phyloP scores from a whole-genome alignment of 1,139 yeast genomes.

The Candida freyschussii region DNA sequence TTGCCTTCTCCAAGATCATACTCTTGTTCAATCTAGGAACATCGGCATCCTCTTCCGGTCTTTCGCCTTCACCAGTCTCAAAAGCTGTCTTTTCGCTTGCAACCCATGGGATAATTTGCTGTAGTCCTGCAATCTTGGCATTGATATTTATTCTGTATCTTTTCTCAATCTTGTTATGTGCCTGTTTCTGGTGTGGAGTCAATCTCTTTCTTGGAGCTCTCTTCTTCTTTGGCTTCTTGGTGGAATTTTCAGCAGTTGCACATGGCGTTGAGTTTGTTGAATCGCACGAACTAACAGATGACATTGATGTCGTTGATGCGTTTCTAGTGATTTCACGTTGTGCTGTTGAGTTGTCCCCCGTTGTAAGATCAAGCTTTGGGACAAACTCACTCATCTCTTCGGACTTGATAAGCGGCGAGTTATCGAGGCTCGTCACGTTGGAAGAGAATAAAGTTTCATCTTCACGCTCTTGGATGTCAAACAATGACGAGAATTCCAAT shows the following conservation, averaged over 20 bases:
- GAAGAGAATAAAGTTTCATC: constrained; percentile 22
- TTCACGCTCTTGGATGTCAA: constrained; percentile 17
- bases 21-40: constrained; percentile 51
- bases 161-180: constrained; percentile 67
- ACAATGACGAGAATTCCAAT: constrained; percentile 25
- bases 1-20: constrained; percentile 62
- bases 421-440: constrained; percentile 22
- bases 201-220: constrained; percentile 54
- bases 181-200: constrained; percentile 60
- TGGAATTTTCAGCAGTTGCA: constrained; percentile 3
- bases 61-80: constrained; percentile 23
- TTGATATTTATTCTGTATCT: constrained; percentile 69
- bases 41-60: constrained; percentile 19
- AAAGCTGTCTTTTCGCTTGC: constrained; percentile 55
- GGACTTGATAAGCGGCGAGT: constrained; percentile 26
- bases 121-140: constrained; percentile 63
- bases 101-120: constrained; percentile 61
- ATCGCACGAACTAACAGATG: constrained; percentile 6
- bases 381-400: constrained; percentile 16
- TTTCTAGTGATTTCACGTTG: constrained; percentile 5
- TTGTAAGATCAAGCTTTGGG: constrained; percentile 15
- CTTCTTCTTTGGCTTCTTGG: constrained; percentile 32
- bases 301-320: constrained; percentile 11
- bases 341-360: no score
- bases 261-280: constrained; percentile 3